A percentile compares a stretch with the other conserved stretches of the same genome.
These are phyloP conservation scores for Penicillium psychrofluorescens DNA, from an alignment of 495 filamentous ascomycete species.

Conservation along the genomic window DNA sequence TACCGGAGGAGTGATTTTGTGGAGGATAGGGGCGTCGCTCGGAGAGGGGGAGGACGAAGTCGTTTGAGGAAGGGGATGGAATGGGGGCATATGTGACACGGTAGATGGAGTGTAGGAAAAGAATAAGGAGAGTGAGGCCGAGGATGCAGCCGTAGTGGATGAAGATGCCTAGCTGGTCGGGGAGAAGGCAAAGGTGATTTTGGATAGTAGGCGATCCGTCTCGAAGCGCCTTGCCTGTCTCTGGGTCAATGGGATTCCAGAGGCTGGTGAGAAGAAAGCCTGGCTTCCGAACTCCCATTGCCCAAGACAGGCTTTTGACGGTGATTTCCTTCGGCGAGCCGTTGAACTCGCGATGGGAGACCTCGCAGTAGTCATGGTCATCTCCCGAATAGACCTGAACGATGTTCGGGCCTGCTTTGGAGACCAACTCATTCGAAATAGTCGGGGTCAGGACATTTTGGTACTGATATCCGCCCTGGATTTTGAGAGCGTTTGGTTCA, in stretches of 20 bases:
- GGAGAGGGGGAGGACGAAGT: constrained; percentile 29
- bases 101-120: constrained; percentile 56
- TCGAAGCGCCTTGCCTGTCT: constrained; percentile 48
- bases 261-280: constrained; percentile 84
- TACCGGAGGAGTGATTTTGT: constrained; percentile 26
- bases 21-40: constrained; percentile 18
- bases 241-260: constrained; percentile 76
- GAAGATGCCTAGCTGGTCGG: constrained; percentile 78
- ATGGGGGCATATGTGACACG: constrained; percentile 21
- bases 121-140: constrained; percentile 48
- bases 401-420: constrained; percentile 64
- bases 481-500: constrained; percentile 66
- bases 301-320: constrained; percentile 88
- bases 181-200: constrained; percentile 84
- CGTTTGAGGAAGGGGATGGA: constrained; percentile 3
- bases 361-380: constrained; percentile 96
- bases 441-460: constrained; percentile 80
- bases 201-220: constrained; percentile 56
- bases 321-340: constrained; percentile 79
- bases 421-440: constrained; percentile 65
- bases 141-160: constrained; percentile 64
- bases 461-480: constrained; percentile 83
- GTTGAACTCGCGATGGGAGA: constrained; percentile 63
- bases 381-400: constrained; percentile 85
- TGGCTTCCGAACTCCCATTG: constrained; percentile 89